Percentiles rank a stretch among this genome's conserved stretches.
Conservation (phyloP, 768 basidiomycete species). For the Leccinum arenicola region DNA sequence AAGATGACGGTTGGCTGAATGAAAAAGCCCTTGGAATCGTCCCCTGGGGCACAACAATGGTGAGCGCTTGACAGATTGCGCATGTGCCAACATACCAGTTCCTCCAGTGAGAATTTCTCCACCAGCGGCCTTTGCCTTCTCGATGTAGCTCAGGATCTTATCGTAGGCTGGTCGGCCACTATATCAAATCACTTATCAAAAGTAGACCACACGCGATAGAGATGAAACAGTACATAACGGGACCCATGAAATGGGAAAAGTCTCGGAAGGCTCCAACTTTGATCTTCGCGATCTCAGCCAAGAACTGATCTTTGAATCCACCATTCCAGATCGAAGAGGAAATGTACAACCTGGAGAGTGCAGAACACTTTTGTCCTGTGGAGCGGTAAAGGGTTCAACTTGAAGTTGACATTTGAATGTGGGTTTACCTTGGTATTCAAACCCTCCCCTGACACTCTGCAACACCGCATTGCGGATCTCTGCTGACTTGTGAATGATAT, state of each 20-base stretch:
- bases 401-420: not conserved
- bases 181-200: not conserved
- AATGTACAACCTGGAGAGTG: constrained; percentile 88
- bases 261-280: constrained; percentile 76
- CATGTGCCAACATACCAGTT: constrained; percentile 44
- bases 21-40: constrained; percentile 91
- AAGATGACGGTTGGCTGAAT: constrained; percentile 93
- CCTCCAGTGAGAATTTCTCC: constrained; percentile 90
- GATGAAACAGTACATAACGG: constrained; percentile 72
- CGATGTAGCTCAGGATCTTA: constrained; percentile 77
- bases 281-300: constrained; percentile 78
- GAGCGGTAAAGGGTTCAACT: not conserved
- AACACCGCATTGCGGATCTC: constrained; percentile 87
- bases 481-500: constrained; percentile 84
- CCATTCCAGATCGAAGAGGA: constrained; percentile 80
- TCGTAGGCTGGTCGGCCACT: constrained; percentile 88
- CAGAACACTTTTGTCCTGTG: constrained; percentile 93
- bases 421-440: constrained; percentile 86
- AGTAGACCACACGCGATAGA: not conserved
- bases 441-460: constrained; percentile 84
- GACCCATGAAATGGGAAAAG: constrained; percentile 88
- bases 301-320: constrained; percentile 81
- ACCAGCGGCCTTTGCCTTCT: constrained; percentile 85
- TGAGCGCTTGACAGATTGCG: not conserved
- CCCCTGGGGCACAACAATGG: constrained; percentile 42